Percentiles rank a stretch among this genome's conserved stretches.
These are phyloP conservation scores for Kwoniella bestiolae DNA, from an alignment of 768 basidiomycete species.

Conservation along the genomic window DNA sequence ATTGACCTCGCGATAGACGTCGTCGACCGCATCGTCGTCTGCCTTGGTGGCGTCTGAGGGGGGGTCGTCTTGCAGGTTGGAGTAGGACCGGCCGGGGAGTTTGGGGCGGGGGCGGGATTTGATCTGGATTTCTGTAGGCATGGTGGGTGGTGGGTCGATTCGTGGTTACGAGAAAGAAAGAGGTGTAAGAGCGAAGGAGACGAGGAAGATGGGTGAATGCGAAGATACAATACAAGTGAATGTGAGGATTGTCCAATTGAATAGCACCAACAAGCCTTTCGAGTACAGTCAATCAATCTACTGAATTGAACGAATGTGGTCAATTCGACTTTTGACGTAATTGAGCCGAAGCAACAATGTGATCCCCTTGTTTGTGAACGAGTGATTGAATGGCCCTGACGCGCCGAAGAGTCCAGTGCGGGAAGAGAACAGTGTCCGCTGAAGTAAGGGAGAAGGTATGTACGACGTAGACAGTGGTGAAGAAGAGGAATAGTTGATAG, in stretches of 20 bases:
- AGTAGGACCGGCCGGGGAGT: conserved; percentile 33
- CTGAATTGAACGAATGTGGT: not conserved
- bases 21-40: conserved; percentile 43
- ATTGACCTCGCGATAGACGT: conserved; percentile 38
- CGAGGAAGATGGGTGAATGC: no score
- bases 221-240: no score
- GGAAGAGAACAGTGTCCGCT: not conserved
- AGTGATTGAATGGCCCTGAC: not conserved
- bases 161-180: not conserved
- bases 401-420: not conserved
- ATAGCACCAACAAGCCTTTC: not conserved
- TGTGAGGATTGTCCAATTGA: no score
- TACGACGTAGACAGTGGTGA: not conserved
- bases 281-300: not conserved
- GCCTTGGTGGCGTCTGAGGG: conserved; percentile 40
- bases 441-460: not conserved
- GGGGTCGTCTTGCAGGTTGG: conserved; percentile 18
- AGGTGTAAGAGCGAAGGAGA: not conserved
- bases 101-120: conserved; percentile 9
- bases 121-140: not conserved
- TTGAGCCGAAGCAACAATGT: not conserved
- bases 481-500: not conserved
- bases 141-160: not conserved
- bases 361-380: not conserved
- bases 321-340: conserved; percentile 3